Base-by-base conservation (phyloP, 345 rosid genomes). In the Draba incana region DNA sequence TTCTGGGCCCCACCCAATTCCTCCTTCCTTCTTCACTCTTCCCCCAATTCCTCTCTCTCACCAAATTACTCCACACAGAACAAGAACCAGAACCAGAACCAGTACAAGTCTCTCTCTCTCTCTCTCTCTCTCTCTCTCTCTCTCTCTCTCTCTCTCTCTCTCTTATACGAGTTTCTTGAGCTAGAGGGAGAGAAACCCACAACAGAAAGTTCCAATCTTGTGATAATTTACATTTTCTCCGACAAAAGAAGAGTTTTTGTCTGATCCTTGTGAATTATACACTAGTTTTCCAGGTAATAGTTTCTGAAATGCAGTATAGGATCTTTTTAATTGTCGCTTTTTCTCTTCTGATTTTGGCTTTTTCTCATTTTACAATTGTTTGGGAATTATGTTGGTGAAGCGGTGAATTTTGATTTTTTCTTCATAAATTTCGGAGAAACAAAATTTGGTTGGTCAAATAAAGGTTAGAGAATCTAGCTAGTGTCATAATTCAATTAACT, bases 1-100 rank as follows among this genome's bases (percentile, higher is more conserved):
- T 53, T 38, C 1, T 31, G 31, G 78, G 60, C 3, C 78, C 78
- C 74, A 61, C 78, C 39, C 2, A 3, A 20, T 20, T 20, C 20
- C 20, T 20, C 20, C 28, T 60, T 56, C 37, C 64, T 61, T 54
- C 47, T n/a, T 54, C 69, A 45, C 16, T 56, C 73, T 54, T 63
- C 35, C 43, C 49, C 63, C 59, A 46, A 37, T 46, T 45, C 64
- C 35, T 47, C 64, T 56, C 66, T 31, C 44, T 27, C 52, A 4
- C 62, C 71, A 5, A 33, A n/a, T 57, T 31, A 23, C 72, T 57
- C 39, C 46, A 2, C 64, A 9, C 62, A 3, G 5, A 31, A 1
- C 7, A 35, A 33, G 7, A 6, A 33, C 8, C 62, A 3, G 3
- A 35, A 2, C 8, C 8, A 33, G 37, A 6, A 33, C 6, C 44